These are phyloP conservation scores for Fusarium coicis DNA, from an alignment of 2,329 filamentous ascomycete genomes.

Conservation along the genomic window DNA sequence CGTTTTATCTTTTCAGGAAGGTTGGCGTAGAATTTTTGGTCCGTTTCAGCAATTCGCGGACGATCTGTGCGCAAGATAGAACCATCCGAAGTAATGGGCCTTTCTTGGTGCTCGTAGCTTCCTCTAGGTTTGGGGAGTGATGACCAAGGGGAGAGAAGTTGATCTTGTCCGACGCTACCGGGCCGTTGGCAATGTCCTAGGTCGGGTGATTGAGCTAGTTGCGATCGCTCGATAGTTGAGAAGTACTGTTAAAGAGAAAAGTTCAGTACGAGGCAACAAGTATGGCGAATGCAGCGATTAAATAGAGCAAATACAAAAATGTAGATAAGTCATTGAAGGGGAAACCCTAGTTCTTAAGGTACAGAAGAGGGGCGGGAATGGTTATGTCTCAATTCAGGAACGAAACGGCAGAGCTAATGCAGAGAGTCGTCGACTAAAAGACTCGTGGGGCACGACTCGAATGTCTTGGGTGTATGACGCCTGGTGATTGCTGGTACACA, in stretches of 20 bases:
- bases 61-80: conserved; percentile 22
- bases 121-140: conserved; percentile 23
- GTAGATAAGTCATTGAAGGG: conserved; percentile 29
- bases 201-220: conserved; percentile 64
- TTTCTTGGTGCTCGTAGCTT: conserved; percentile 31
- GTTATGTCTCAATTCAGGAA: conserved; percentile 55
- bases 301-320: conserved; percentile 10
- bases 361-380: conserved; percentile 46
- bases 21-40: conserved; percentile 74
- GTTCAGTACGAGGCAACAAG: conserved; percentile 32
- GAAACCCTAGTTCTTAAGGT: conserved; percentile 42
- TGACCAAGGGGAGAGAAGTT: conserved; percentile 16
- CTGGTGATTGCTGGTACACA: conserved; percentile 36
- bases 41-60: conserved; percentile 59
- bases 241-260: conserved; percentile 67
- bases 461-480: conserved; percentile 38
- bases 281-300: conserved; percentile 4
- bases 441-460: conserved; percentile 36
- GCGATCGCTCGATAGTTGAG: conserved; percentile 76
- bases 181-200: conserved; percentile 23
- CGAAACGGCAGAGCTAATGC: conserved; percentile 43
- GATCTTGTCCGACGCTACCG: conserved; percentile 35
- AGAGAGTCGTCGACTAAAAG: conserved; percentile 33
- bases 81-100: conserved; percentile 33
- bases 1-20: conserved; percentile 79